Evolutionary conservation across 2,329 filamentous ascomycete genomes (phyloP), one percentile per base, ranked within the genome.

Genomic region (Penicillium crustosum): DNA sequence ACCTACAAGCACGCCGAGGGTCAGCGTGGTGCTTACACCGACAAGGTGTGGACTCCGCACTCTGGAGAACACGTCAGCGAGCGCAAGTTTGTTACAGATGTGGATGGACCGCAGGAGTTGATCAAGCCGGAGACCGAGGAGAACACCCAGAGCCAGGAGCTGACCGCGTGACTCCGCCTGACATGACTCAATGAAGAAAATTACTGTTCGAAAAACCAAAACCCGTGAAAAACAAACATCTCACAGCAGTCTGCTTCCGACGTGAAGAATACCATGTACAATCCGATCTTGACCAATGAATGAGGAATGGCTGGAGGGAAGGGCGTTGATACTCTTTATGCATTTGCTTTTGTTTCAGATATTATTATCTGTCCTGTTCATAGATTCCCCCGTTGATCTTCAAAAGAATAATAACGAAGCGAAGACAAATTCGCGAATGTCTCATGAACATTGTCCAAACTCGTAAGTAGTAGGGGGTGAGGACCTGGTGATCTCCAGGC

Each of bases 1-100:
- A 82, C 87, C 5, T 97, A 91, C 79, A 92, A 92, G 75, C 94
- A 99, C 75, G 89, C 87, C 41, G 91, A 95, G 54, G 94, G 93
- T 13, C 94, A 99, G 79, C 86, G 90, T 66, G 91, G 90, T 50
- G 86, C 84, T 15, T 93, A 92, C 76, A 85, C 88, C 60, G 91
- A 95, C 74, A 97, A 96, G 78, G 91, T 95, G 29, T 97, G 93
- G 93, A 92, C 88, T 19, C 84, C 84, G 82, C 36, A 62, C 60
- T 51, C 67, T 75, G 29, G 83, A 82, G 65, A 80, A 84, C 91
- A 96, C 73, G 87, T 96, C 49, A 96, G 91, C 70, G 91, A 96
- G 75, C 83, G 93, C 67, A 93, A 90, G 71, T 97, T 96, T 77
- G 86, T 93, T 50, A 67, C 65, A 0, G 86, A 91, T 57, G 88